Base-by-base conservation (phyloP, 2,329 filamentous ascomycete species). In the Colletotrichum truncatum region DNA sequence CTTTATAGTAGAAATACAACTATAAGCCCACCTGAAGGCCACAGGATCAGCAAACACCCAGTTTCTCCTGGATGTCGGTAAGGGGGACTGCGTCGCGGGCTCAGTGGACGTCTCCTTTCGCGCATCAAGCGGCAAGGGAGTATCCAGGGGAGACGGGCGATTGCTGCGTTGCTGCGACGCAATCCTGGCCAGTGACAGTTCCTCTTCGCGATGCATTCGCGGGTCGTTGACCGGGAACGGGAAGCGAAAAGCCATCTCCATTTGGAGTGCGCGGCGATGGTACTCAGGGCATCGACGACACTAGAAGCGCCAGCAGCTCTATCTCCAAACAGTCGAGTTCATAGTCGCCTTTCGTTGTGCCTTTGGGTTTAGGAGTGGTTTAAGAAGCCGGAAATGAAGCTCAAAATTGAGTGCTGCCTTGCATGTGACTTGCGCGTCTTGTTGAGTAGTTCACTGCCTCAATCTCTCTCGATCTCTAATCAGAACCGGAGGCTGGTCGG, bases 1-100 rank as follows among this genome's bases (percentile, higher is more conserved):
- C n/a, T n/a, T n/a, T n/a, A n/a, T n/a, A n/a, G n/a, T n/a, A n/a
- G n/a, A n/a, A n/a, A n/a, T n/a, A n/a, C n/a, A n/a, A n/a, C 10
- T 11, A 34, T n/a, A 30, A 43, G 57, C 80, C 53, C 73, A 87
- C 84, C 81, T 81, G 68, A 88, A 85, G 8, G 86, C 85, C 52
- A 88, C 80, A 16, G 86, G 86, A 69, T 89, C 87, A 3, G 87
- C 84, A 67, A 88, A 82, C n/a, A 86, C 84, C 28, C 88, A 78
- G 67, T 81, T 78, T 64, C 83, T 83, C 45, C 81, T 70, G 4
- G 76, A 72, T 16, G 75, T 72, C 21, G 74, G 65, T 14, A 73
- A 58, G 14, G 66, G 66, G 3, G 72, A 65, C 3, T 60, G 32
- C 6, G 67, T 56, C 11, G 67, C 30, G 25, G 49, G 36, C 11